A percentile compares a stretch with the other conserved stretches of the same genome.
Evolutionary conservation across 306 rosid genomes (phyloP).

Genomic region (Cercis canadensis): DNA sequence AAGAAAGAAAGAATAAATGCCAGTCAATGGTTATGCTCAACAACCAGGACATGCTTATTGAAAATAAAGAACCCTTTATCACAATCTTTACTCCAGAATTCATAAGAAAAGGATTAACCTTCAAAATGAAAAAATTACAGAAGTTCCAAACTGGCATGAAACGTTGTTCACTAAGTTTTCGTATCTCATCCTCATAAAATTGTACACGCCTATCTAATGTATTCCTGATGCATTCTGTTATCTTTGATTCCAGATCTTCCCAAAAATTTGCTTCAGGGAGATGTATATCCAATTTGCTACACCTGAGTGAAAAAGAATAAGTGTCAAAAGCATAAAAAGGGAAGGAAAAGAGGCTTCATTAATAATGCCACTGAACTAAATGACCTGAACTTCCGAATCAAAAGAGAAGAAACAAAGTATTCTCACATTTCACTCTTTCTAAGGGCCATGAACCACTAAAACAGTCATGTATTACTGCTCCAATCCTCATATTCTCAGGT

Average conservation of each 20-base stretch:
- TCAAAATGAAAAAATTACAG: constrained; percentile 93
- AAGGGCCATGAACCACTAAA: not conserved
- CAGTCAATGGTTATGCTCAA: not conserved
- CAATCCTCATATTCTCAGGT: constrained; percentile 4
- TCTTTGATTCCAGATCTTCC: constrained; percentile 95
- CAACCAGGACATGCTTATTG: constrained; percentile 16
- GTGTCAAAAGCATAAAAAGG: constrained; percentile 34
- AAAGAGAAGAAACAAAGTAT: constrained; percentile 28
- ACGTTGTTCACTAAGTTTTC: constrained; percentile 97
- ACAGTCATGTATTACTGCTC: not conserved
- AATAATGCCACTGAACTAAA: constrained; percentile 16
- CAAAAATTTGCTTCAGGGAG: constrained; percentile 88
- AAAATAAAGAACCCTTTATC: constrained; percentile 26
- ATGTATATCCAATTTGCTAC: constrained; percentile 90
- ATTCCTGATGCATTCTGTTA: constrained; percentile 89
- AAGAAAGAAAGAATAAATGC: not conserved
- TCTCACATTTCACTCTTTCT: constrained; percentile 1
- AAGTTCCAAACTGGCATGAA: constrained; percentile 99
- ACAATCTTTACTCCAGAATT: constrained; percentile 37
- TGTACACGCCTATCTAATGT: constrained; percentile 96
- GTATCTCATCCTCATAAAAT: constrained; percentile 97
- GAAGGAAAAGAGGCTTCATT: constrained; percentile 32
- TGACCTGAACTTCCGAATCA: constrained; percentile 28
- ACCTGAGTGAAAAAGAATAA: constrained; percentile 62
- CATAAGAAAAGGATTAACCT: constrained; percentile 66